Conservation (phyloP, 1,284 basidiomycete species). For the Omphalotus olearius region DNA sequence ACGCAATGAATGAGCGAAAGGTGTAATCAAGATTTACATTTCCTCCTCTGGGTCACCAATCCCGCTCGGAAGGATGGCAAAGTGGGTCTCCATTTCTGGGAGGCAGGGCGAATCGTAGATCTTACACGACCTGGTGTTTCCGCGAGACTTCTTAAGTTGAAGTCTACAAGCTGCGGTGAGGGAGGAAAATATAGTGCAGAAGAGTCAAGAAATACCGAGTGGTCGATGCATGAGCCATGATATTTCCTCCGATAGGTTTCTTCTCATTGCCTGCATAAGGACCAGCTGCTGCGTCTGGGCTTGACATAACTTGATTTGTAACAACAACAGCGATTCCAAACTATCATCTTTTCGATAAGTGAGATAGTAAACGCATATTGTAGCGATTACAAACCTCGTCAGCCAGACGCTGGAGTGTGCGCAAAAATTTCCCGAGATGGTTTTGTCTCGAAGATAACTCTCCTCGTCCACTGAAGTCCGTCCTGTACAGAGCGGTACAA, state of each 20-base stretch:
- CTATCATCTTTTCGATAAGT: constrained; percentile 33
- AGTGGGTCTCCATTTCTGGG: constrained; percentile 95
- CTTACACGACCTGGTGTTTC: constrained; percentile 91
- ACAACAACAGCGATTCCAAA: constrained; percentile 98
- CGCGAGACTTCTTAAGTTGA: constrained; percentile 91
- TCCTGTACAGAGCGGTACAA: constrained; percentile 93
- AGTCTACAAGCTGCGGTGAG: constrained; percentile 44
- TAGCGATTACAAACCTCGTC: constrained; percentile 72
- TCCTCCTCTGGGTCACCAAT: constrained; percentile 93
- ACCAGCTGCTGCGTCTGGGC: constrained; percentile 89
- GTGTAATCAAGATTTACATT: constrained; percentile 28
- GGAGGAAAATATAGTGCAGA: constrained; percentile 8
- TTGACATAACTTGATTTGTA: constrained; percentile 99
- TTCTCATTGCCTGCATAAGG: constrained; percentile 90
- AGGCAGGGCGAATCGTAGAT: constrained; percentile 98
- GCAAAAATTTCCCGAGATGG: constrained; percentile 96
- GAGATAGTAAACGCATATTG: constrained; percentile 12
- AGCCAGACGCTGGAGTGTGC: constrained; percentile 89
- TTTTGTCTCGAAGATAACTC: constrained; percentile 95
- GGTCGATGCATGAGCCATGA: constrained; percentile 94
- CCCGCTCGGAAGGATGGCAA: constrained; percentile 87
- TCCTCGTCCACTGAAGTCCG: constrained; percentile 94
- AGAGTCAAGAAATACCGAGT: constrained; percentile 57
- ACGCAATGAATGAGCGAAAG: constrained; percentile 18
- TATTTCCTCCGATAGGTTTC: constrained; percentile 97